Base-by-base conservation (phyloP, 352 stramenopile species). In the Phytopythium delawarense region DNA sequence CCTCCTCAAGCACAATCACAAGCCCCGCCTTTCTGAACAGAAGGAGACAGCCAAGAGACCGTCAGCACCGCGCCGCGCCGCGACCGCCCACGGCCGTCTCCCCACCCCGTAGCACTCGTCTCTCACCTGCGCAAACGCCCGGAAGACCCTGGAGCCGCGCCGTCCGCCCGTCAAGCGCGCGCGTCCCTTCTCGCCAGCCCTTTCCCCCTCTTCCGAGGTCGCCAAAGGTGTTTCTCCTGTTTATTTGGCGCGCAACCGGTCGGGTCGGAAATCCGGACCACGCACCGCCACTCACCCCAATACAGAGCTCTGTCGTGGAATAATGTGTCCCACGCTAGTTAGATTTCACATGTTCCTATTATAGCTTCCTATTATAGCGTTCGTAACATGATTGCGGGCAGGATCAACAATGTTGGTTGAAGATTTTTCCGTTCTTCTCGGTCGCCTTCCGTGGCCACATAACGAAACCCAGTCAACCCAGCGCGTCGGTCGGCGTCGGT, bases 201-300 rank as follows among this genome's bases (percentile, higher is more conserved):
- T 35, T 32, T 54, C 25, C 46, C 46, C 46, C 13, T 35, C 20
- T 49, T 45, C 16, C 15, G 40, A n/a, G 15, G 16, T 16, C 3
- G 5, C 30, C 9, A n/a, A 12, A 23, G 48, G 48, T 54, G 48
- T 54, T 54, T 54, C 48, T 12, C 16, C 18, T 32, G 4, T 2
- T 32, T 39, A 37, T 54, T 54, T 54, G 48, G 48, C 48, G 48
- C 46, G 46, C 12, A 20, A 18, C 45, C n/a, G 21, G 45, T 34
- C 21, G 45, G 28, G 35, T 1, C 15, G 42, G 7, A 5, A 49
- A 25, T 49, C 42, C 7, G 20, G 16, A 21, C 15, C 37, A 0
- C 7, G 37, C 37, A 42, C 37, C 37, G 25, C 25, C 2, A 16
- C 7, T 15, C 15, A 7, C 20, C n/a, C 11, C 7, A 49, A 25